Evolutionary conservation across 2,329 filamentous ascomycete genomes (phyloP).

Genomic region (Byssochlamys sp.): DNA sequence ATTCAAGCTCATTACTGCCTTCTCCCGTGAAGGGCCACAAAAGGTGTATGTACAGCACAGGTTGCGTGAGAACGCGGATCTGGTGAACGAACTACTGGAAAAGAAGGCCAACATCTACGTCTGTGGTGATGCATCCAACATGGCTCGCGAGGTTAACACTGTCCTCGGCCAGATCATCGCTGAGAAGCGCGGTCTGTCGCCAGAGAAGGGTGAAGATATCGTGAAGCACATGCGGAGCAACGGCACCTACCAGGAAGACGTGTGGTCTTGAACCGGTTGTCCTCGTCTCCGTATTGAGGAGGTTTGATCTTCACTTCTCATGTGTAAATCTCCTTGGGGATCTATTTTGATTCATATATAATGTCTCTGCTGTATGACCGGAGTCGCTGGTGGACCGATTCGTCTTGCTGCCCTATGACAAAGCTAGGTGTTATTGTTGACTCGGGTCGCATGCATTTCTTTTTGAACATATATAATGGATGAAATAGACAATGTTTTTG

Average conservation of each 20-base stretch:
- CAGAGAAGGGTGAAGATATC: constrained; percentile 85
- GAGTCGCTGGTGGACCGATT: not conserved
- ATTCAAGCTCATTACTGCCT: constrained; percentile 83
- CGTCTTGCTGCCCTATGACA: not conserved
- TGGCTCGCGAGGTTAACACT: constrained; percentile 86
- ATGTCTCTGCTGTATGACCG: not conserved
- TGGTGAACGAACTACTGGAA: constrained; percentile 77
- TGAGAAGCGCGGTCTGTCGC: constrained; percentile 68
- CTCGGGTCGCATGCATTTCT: not conserved
- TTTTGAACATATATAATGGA: not conserved
- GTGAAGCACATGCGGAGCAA: constrained; percentile 92
- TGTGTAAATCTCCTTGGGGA: constrained; percentile 12
- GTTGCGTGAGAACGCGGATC: constrained; percentile 68
- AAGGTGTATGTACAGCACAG: constrained; percentile 97
- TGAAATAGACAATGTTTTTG: not conserved
- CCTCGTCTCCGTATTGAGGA: constrained; percentile 10
- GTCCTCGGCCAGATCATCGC: constrained; percentile 80
- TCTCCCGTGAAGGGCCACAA: constrained; percentile 75
- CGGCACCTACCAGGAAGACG: constrained; percentile 88
- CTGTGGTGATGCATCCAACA: constrained; percentile 93
- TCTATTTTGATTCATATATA: not conserved
- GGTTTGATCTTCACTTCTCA: constrained; percentile 10
- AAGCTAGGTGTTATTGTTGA: not conserved
- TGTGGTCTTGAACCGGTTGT: constrained; percentile 47
- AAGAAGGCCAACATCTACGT: constrained; percentile 92